Evolutionary conservation across 148 eudicot genomes (phyloP).

Genomic region (Mesembryanthemum crystallinum): DNA sequence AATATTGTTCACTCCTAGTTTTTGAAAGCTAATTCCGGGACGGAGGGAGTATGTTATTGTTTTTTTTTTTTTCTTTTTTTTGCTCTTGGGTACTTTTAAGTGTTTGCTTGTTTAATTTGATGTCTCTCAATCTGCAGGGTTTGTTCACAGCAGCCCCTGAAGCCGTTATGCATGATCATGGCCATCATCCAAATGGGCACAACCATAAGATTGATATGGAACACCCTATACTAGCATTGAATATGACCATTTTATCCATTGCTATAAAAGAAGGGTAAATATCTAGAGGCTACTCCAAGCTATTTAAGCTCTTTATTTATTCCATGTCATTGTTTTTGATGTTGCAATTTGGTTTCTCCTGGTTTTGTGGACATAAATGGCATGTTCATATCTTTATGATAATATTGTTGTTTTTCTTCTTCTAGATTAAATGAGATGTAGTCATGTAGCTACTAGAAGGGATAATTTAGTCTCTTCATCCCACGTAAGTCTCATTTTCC

Average conservation of each 20-base stretch:
- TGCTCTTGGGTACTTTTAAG: not conserved
- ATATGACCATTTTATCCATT: conserved; percentile 72
- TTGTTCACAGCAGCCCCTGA: conserved; percentile 56
- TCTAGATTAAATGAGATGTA: not conserved
- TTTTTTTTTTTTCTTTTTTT: too few species aligned
- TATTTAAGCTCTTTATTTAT: not conserved
- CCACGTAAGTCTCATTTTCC: not conserved
- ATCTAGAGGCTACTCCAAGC: not conserved
- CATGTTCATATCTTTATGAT: not conserved
- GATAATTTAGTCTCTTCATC: not conserved
- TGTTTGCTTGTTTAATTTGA: not conserved
- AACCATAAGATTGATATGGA: conserved; percentile 80
- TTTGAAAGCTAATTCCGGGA: too few species aligned
- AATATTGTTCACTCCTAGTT: not conserved
- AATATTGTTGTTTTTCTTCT: not conserved
- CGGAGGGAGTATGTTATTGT: too few species aligned
- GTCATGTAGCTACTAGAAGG: not conserved
- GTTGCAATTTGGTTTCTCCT: not conserved
- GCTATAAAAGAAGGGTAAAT: conserved; percentile 85
- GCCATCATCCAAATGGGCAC: conserved; percentile 59
- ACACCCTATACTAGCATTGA: conserved; percentile 87
- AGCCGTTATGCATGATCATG: conserved; percentile 46
- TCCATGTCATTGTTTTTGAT: not conserved
- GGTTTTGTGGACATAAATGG: conserved; percentile 2
- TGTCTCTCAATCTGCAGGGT: conserved; percentile 43